Conservation (phyloP, 768 basidiomycete species). For the Phanerochaete carnosa region DNA sequence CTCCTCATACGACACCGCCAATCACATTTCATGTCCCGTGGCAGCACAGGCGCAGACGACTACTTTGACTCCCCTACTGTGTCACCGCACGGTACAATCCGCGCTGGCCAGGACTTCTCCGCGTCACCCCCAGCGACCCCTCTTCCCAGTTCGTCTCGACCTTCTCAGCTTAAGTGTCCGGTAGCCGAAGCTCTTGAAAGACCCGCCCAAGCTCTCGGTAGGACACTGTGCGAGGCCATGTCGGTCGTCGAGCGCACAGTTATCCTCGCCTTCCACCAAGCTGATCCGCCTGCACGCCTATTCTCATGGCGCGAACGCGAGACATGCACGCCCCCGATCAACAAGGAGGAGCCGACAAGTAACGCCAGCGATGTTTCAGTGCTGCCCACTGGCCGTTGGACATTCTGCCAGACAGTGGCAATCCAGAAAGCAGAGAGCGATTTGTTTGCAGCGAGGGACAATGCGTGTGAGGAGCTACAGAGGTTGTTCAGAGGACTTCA, state of each 20-base stretch:
- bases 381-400: not conserved
- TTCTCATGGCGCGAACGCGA: conserved; percentile 3
- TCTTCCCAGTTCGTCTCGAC: not conserved
- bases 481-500: conserved; percentile 31
- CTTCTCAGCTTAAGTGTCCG: not conserved
- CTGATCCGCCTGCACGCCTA: conserved; percentile 7
- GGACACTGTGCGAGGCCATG: conserved; percentile 33
- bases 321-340: not conserved
- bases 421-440: conserved; percentile 16
- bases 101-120: not conserved
- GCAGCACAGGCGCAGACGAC: not conserved
- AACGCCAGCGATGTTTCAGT: not conserved
- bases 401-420: conserved; percentile 6
- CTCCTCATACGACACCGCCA: not conserved
- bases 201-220: conserved; percentile 28
- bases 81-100: not conserved
- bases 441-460: conserved; percentile 21
- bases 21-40: not conserved
- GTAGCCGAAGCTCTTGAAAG: conserved; percentile 5
- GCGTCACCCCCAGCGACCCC: not conserved
- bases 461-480: conserved; percentile 29
- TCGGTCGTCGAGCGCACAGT: conserved; percentile 32
- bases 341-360: not conserved
- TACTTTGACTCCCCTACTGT: not conserved
- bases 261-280: conserved; percentile 26